phyloP scores from a whole-genome alignment of 768 basidiomycete genomes.

The Nidula microcarpa region DNA sequence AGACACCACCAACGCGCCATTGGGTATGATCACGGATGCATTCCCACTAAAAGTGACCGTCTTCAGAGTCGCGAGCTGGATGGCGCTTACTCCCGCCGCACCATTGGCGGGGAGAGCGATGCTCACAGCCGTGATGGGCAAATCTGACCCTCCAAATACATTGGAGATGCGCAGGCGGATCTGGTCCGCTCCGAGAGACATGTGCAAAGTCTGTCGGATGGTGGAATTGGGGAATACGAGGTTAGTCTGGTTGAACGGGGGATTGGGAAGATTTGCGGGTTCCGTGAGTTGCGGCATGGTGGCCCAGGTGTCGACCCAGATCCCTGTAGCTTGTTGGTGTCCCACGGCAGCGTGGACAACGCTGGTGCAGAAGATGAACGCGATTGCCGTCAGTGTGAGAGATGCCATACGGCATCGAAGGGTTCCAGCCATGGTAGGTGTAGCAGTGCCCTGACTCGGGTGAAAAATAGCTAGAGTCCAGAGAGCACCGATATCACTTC shows the following conservation, averaged over 20 bases:
- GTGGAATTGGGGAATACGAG: slow-evolving; percentile 41
- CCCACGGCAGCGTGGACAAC: neutral
- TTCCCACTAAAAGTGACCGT: slow-evolving; percentile 41
- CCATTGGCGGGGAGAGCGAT: slow-evolving; percentile 35
- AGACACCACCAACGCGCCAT: slow-evolving; percentile 40
- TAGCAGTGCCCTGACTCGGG: neutral
- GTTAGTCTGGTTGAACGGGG: slow-evolving; percentile 22
- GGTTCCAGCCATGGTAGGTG: neutral
- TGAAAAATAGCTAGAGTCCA: neutral
- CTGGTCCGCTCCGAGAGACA: slow-evolving; percentile 31
- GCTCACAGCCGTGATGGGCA: slow-evolving; percentile 41
- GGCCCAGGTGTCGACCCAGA: slow-evolving; percentile 33
- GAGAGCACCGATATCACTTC: no score
- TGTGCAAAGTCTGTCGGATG: slow-evolving; percentile 46
- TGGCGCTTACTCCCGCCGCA: slow-evolving; percentile 29
- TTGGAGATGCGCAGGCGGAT: slow-evolving; percentile 48
- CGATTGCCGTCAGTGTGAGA: neutral
- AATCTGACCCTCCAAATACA: slow-evolving; percentile 37
- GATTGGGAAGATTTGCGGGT: slow-evolving; percentile 26
- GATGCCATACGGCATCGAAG: no score
- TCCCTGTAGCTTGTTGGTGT: slow-evolving; percentile 3
- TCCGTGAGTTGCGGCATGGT: slow-evolving; percentile 39
- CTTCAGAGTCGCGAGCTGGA: slow-evolving; percentile 28
- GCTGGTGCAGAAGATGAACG: neutral
- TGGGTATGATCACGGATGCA: slow-evolving; percentile 34